Evolutionary conservation across 148 eudicot genomes (phyloP), one percentile per base, ranked within the genome.

Genomic region (Simmondsia chinensis): DNA sequence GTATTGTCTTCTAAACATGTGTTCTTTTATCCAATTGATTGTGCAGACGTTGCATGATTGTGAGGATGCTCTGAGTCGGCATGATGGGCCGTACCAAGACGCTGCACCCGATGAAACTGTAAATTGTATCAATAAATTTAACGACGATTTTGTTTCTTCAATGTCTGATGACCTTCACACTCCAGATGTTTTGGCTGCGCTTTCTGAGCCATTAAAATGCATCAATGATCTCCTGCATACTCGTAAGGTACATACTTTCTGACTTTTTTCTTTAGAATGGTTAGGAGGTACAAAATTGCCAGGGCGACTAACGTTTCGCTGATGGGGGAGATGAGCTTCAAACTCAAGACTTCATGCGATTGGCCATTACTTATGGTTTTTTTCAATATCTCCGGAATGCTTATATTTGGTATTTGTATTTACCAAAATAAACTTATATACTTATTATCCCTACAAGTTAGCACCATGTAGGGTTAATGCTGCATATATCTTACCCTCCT

Each of bases 141-240:
- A 63, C 32, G 68, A 72, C 45, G 77, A 71, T 34, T 70, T 83
- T 61, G 43, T 56, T 19, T 50, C 28, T 25, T 74, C 94, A 46
- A 85, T 91, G 95, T 65, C 64, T 11, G 97, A 91, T 52, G 95
- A 91, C 52, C 86, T 91, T 56, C 97, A 76, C 58, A 79, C 95
- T 33, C 51, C 76, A 23, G 94, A 76, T 29, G 80, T 72, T 52
- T 57, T 85, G 40, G 70, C 83, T 62, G 80, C 85, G 20, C 72
- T 91, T 52, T 82, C 97, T 40, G 97, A 91, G 15, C 97, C 97
- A 19, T 68, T 91, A 65, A 91, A 76, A 61, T 63, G 63, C 46
- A 73, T 77, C 52, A 91, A 91, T 56, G 97, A 91, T 68, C 80
- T 91, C 43, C 54, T 91, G 27, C 88, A 91, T 62, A 91, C 97